phyloP scores from a whole-genome alignment of 352 stramenopile species.

The Phytophthora litchii region DNA sequence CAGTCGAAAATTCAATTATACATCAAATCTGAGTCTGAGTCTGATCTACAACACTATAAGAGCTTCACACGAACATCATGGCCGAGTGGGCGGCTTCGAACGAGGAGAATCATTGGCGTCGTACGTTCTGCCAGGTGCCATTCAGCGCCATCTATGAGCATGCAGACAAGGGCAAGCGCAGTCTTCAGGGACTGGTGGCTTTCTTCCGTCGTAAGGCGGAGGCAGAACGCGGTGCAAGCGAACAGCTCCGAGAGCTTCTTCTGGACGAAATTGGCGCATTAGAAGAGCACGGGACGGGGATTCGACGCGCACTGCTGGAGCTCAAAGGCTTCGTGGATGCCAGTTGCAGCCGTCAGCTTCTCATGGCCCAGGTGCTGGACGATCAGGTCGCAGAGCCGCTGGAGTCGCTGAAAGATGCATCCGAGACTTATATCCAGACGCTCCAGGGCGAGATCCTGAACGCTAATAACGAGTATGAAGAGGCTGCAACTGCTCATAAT shows the following conservation, averaged over 20 bases:
- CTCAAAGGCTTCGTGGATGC: slow-evolving; percentile 68
- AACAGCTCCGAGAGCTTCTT: slow-evolving; percentile 65
- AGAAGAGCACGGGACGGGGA: slow-evolving; percentile 71
- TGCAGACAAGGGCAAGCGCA: slow-evolving; percentile 77
- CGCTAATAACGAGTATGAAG: slow-evolving; percentile 74
- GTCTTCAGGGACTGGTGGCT: slow-evolving; percentile 67
- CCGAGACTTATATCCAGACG: slow-evolving; percentile 80
- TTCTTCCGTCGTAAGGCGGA: slow-evolving; percentile 78
- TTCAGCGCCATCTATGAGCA: slow-evolving; percentile 82
- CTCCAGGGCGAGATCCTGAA: slow-evolving; percentile 78
- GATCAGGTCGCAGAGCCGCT: slow-evolving; percentile 83
- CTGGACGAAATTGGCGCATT: slow-evolving; percentile 56
- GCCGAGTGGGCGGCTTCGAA: slow-evolving; percentile 41
- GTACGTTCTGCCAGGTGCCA: slow-evolving; percentile 88
- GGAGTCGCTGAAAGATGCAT: slow-evolving; percentile 76
- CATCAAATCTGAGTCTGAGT: slow-evolving; percentile 3
- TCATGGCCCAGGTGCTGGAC: slow-evolving; percentile 79
- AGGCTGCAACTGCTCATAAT: slow-evolving; percentile 44
- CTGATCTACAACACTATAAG: slow-evolving; percentile 7
- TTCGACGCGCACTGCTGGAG: slow-evolving; percentile 65
- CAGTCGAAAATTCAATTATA: background rate
- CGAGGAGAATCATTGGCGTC: slow-evolving; percentile 86
- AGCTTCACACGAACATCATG: slow-evolving; percentile 17
- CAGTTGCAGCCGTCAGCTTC: slow-evolving; percentile 66
- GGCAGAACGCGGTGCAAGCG: slow-evolving; percentile 61